Percentiles rank a stretch among this genome's conserved stretches.
Evolutionary conservation across 805 yeast species (phyloP).

Genomic region (Saccharomycopsis sp.): DNA sequence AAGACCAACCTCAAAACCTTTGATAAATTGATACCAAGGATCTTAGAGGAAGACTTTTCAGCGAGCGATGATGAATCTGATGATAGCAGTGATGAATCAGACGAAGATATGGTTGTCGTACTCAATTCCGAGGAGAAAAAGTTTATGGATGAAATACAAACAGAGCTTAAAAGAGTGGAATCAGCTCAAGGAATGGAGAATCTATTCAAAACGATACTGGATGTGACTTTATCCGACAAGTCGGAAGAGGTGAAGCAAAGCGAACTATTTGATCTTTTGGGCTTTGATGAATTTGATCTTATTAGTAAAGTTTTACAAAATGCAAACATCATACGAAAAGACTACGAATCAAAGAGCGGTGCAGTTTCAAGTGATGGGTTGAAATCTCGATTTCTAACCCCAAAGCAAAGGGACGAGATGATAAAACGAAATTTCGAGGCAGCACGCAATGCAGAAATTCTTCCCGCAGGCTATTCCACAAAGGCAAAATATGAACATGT

Average conservation of each 20-base stretch:
- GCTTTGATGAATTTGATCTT: constrained; percentile 78
- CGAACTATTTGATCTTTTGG: constrained; percentile 66
- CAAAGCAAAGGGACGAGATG: constrained; percentile 46
- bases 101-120: too few species aligned
- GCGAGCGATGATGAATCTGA: background rate
- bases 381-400: constrained; percentile 33
- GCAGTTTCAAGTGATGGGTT: constrained; percentile 10
- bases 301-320: constrained; percentile 53
- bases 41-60: constrained; percentile 1
- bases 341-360: constrained; percentile 25
- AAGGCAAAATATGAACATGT: constrained; percentile 71
- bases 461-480: constrained; percentile 26
- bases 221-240: constrained; percentile 27
- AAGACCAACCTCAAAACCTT: constrained; percentile 33
- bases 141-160: constrained; percentile 5
- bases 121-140: background rate
- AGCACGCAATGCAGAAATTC: constrained; percentile 41
- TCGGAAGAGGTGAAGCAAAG: constrained; percentile 57
- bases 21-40: constrained; percentile 26
- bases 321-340: background rate
- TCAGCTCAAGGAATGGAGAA: background rate
- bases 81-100: background rate
- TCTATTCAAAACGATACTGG: constrained; percentile 27
- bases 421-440: constrained; percentile 40
- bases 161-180: constrained; percentile 3